Evolutionary conservation across 2,329 filamentous ascomycete species (phyloP), one percentile per base, ranked within the genome.

Genomic region (Diplocarpon mali): DNA sequence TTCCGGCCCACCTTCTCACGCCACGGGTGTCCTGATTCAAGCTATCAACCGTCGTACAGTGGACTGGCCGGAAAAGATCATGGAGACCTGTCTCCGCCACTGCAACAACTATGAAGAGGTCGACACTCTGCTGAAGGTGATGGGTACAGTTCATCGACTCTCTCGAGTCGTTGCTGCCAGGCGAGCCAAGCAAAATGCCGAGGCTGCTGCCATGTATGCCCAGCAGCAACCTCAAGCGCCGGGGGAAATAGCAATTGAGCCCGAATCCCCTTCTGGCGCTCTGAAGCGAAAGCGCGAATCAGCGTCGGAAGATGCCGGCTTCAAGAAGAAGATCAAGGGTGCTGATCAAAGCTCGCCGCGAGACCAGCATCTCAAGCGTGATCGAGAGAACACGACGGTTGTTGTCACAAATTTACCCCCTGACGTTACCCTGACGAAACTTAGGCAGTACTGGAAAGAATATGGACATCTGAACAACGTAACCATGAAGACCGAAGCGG

Each of bases 61-160:
- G 14, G 84, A 92, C 60, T 85, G 80, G 74, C 85, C 85, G 0
- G 85, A 89, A 58, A 80, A 78, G 55, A 68, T 89, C 28, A 68
- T 89, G 53, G 80, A 86, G 44, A 71, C 87, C 37, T 89, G 85
- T 55, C 64, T 82, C 37, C 76, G 80, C 48, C 85, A 90, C 61
- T 95, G 89, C 61, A 88, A 94, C 62, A 86, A 94, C 57, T 89
- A 95, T 57, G 90, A 95, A 63, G 77, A 80, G 44, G 80, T 85
- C 1, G 72, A 83, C 20, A 80, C 80, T 39, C 70, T 95, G 7
- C 81, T 88, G 44, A 72, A 73, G 52, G 86, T 85, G 5, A 71
- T 85, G 13, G 78, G 93, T 50, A 76, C 80, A 48, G 79, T 85
- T 8, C 77, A 87, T 53, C 82, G 83, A 58, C 73, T 78, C 3